These are phyloP conservation scores for Gossypium davidsonii DNA, from an alignment of 441 rosid species.

Conservation along the genomic window DNA sequence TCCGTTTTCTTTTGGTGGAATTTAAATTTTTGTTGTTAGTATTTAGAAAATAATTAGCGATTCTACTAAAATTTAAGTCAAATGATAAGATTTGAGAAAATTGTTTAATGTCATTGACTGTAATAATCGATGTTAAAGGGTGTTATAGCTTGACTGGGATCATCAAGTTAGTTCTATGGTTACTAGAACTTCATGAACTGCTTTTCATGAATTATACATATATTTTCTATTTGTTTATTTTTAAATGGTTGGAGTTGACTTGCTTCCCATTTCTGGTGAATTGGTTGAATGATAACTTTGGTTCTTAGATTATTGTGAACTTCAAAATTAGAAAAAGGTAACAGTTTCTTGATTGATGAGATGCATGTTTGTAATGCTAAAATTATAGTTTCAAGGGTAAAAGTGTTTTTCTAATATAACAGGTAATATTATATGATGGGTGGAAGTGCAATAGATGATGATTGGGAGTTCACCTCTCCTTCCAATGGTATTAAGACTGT, in stretches of 20 bases:
- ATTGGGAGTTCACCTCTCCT: constrained; percentile 64
- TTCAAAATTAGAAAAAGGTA: neutral
- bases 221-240: neutral
- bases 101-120: neutral
- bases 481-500: constrained; percentile 40
- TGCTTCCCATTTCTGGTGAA: neutral
- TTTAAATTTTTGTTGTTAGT: neutral
- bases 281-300: neutral
- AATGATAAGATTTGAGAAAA: neutral
- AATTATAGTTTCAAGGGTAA: neutral
- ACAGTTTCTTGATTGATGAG: neutral
- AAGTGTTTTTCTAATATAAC: constrained; percentile 11
- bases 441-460: constrained; percentile 65
- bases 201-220: neutral
- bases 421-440: constrained; percentile 40
- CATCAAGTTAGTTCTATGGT: neutral
- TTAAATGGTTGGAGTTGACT: neutral
- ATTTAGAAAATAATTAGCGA: neutral
- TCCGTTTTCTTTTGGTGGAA: neutral
- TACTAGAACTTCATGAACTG: neutral
- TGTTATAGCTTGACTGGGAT: neutral
- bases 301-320: neutral
- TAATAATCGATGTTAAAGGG: neutral
- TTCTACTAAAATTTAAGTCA: neutral
- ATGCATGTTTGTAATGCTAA: neutral